phyloP scores from a whole-genome alignment of 139 green algal species.

The Chlamydomonas schloesseri region DNA sequence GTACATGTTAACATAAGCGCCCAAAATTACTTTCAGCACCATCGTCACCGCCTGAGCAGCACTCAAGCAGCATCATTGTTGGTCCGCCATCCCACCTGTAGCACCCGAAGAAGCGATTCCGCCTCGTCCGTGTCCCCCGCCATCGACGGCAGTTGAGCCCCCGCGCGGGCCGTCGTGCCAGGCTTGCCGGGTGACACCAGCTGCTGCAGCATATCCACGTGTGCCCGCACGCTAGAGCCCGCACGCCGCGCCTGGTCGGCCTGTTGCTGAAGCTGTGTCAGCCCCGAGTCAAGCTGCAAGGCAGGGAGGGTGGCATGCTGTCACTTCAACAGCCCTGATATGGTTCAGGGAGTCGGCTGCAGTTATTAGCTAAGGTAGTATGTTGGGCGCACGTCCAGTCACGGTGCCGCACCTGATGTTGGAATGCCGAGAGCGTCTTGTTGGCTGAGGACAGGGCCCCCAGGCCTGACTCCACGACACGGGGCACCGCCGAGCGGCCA shows the following conservation, averaged over 20 bases:
- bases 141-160: no score
- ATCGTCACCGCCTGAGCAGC: no score
- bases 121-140: slow-evolving; percentile 5
- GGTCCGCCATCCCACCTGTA: slow-evolving; percentile 14
- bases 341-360: no score
- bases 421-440: neutral
- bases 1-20: no score
- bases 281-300: slow-evolving; percentile 34
- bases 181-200: slow-evolving; percentile 1
- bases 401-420: slow-evolving; percentile 8
- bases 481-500: neutral
- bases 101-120: neutral
- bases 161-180: no score
- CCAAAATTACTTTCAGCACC: no score
- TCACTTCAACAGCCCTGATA: no score
- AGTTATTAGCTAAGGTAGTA: no score
- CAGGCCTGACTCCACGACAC: neutral
- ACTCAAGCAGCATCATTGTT: no score
- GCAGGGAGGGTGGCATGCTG: neutral
- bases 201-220: slow-evolving; percentile 15
- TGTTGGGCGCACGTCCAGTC: no score
- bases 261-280: slow-evolving; percentile 33
- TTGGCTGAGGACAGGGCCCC: slow-evolving; percentile 23
- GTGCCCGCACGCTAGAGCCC: neutral
- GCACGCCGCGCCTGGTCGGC: slow-evolving; percentile 9